A percentile compares a stretch with the other conserved stretches of the same genome.
These are phyloP conservation scores for Fusarium pseudonygamai DNA, from an alignment of 2,329 filamentous ascomycete species.

Conservation along the genomic window DNA sequence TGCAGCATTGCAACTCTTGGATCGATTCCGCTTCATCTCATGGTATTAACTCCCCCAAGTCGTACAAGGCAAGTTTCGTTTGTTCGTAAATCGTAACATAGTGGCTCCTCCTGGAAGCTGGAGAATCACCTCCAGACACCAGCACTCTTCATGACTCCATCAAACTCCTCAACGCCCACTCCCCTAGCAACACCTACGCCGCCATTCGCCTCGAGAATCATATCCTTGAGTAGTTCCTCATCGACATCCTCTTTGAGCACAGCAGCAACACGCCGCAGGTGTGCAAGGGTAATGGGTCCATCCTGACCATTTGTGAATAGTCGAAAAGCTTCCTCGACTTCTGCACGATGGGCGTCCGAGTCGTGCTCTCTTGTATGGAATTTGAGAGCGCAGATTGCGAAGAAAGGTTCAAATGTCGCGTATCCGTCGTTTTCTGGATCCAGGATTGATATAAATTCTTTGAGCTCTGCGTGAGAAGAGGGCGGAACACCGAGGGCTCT, in stretches of 20 bases:
- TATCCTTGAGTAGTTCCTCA: slow-evolving; percentile 87
- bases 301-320: slow-evolving; percentile 74
- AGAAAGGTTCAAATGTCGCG: slow-evolving; percentile 81
- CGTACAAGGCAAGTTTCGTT: slow-evolving; percentile 12
- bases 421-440: slow-evolving; percentile 85
- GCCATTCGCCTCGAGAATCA: slow-evolving; percentile 94
- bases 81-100: slow-evolving; percentile 29
- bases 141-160: slow-evolving; percentile 84
- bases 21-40: background rate
- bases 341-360: slow-evolving; percentile 65
- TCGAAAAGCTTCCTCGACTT: slow-evolving; percentile 83
- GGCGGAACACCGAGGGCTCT: slow-evolving; percentile 86
- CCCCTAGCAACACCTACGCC: slow-evolving; percentile 75
- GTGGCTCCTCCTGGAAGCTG: background rate
- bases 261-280: slow-evolving; percentile 81
- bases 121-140: slow-evolving; percentile 77
- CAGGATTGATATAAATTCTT: slow-evolving; percentile 80
- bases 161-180: slow-evolving; percentile 83
- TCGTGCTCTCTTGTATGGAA: slow-evolving; percentile 69
- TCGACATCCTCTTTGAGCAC: slow-evolving; percentile 85
- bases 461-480: slow-evolving; percentile 70
- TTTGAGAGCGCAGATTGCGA: slow-evolving; percentile 89
- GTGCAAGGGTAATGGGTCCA: slow-evolving; percentile 77
- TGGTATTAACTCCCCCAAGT: slow-evolving; percentile 9
- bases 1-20: background rate